Percentiles rank a stretch among this genome's conserved stretches.
These are phyloP conservation scores for Apiospora hydei DNA, from an alignment of 2,329 filamentous ascomycete species.

Conservation along the genomic window DNA sequence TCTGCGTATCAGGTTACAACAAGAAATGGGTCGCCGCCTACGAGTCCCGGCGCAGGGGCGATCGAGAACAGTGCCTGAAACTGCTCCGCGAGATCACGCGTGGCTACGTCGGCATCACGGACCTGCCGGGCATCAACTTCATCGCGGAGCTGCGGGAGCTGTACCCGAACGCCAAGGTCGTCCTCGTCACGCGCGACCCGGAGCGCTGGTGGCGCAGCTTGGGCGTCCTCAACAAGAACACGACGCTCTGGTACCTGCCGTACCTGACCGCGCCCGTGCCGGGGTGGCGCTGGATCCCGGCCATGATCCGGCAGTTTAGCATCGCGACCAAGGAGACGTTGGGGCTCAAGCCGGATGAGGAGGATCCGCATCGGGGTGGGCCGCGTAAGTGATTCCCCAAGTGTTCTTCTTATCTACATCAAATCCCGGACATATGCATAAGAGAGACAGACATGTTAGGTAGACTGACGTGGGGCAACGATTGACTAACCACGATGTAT, in stretches of 20 bases:
- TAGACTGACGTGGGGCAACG: background rate
- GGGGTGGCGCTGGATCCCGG: constrained; percentile 33
- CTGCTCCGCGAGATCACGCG: constrained; percentile 33
- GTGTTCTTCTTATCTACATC: background rate
- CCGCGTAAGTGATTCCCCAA: background rate
- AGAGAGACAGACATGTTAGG: too few species aligned
- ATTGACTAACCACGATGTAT: background rate
- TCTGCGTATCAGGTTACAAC: background rate
- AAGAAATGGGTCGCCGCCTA: constrained; percentile 32
- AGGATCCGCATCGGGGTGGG: background rate
- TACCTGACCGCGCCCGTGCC: constrained; percentile 31
- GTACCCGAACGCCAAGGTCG: constrained; percentile 15
- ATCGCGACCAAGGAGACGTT: background rate
- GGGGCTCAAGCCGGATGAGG: background rate
- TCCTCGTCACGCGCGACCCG: constrained; percentile 26
- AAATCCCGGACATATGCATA: background rate
- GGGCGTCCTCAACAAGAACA: constrained; percentile 27
- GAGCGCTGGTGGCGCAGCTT: constrained; percentile 35
- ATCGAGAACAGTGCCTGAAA: constrained; percentile 34
- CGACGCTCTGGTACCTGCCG: constrained; percentile 30
- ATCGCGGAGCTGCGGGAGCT: constrained; percentile 19
- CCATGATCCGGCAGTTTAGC: constrained; percentile 28
- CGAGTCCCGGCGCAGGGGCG: constrained; percentile 33
- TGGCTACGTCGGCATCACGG: constrained; percentile 34
- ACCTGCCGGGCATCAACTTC: constrained; percentile 27